Conservation (phyloP, 441 rosid species). For the Gossypium trilobum region DNA sequence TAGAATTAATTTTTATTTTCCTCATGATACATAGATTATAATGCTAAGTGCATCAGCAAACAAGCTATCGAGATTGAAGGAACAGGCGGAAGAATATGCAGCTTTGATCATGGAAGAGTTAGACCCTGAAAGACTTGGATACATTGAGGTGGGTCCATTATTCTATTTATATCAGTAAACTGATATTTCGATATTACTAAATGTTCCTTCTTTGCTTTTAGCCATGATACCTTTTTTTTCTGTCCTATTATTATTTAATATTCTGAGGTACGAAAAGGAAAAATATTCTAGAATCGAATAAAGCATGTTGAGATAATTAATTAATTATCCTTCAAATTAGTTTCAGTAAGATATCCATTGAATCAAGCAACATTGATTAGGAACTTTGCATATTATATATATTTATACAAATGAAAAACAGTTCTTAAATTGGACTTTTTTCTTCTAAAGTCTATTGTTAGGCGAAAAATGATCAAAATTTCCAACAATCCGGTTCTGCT, state of each 20-base stretch:
- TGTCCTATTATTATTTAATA: background rate
- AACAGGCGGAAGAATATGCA: constrained; percentile 75
- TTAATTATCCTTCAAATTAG: background rate
- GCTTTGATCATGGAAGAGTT: constrained; percentile 75
- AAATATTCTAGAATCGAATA: background rate
- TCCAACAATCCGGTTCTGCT: constrained; percentile 16
- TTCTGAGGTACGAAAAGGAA: background rate
- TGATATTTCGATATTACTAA: background rate
- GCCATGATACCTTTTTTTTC: background rate
- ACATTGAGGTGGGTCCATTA: constrained; percentile 57
- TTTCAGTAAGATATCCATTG: background rate
- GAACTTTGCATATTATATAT: background rate
- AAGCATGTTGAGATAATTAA: background rate
- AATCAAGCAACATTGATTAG: background rate
- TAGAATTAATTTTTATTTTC: background rate
- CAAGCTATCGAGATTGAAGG: constrained; percentile 55
- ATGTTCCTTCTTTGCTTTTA: background rate
- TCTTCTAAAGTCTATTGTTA: constrained; percentile 21
- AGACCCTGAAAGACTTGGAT: constrained; percentile 71
- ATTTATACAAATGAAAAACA: background rate
- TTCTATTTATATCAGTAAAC: background rate
- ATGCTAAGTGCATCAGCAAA: constrained; percentile 76
- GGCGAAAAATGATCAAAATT: constrained; percentile 20
- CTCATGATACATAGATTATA: constrained; percentile 35
- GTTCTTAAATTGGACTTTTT: constrained; percentile 5